These are phyloP conservation scores for Amauroascus verrucosus DNA, from an alignment of 2,329 filamentous ascomycete genomes.

Conservation along the genomic window DNA sequence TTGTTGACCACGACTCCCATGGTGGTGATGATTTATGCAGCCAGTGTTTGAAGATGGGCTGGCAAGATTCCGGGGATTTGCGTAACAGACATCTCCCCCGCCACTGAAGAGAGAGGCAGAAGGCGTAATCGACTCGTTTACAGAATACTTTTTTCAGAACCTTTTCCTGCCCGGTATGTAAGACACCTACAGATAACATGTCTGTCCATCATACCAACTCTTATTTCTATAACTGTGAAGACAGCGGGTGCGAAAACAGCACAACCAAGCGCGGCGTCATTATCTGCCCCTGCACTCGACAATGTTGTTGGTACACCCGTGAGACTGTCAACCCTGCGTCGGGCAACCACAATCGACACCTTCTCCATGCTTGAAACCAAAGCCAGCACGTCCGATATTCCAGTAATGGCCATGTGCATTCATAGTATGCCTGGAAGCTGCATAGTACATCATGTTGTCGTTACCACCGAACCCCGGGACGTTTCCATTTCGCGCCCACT, in stretches of 20 bases:
- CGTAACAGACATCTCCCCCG: neutral
- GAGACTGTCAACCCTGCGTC: neutral
- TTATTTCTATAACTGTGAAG: slow-evolving; percentile 13
- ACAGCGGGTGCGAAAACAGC: slow-evolving; percentile 11
- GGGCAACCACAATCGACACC: too few species aligned
- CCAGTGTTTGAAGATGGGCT: slow-evolving; percentile 6
- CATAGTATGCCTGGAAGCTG: too few species aligned
- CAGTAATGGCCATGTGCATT: too few species aligned
- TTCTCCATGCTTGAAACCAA: too few species aligned
- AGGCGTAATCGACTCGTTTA: slow-evolving; percentile 10
- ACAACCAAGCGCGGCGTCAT: slow-evolving; percentile 10
- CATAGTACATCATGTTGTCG: too few species aligned
- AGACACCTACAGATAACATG: neutral
- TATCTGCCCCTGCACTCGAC: neutral
- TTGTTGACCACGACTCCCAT: neutral
- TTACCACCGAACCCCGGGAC: too few species aligned
- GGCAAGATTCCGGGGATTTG: slow-evolving; percentile 1
- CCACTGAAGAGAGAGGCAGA: slow-evolving; percentile 3
- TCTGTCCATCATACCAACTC: neutral
- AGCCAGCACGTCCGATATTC: too few species aligned
- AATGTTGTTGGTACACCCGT: neutral
- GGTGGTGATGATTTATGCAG: slow-evolving; percentile 4
- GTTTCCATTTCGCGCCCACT: too few species aligned
- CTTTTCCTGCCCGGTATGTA: slow-evolving; percentile 17
- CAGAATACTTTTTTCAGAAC: slow-evolving; percentile 16